Conservation (phyloP, 208 protist genomes). For the Leishmania tarentolae region DNA sequence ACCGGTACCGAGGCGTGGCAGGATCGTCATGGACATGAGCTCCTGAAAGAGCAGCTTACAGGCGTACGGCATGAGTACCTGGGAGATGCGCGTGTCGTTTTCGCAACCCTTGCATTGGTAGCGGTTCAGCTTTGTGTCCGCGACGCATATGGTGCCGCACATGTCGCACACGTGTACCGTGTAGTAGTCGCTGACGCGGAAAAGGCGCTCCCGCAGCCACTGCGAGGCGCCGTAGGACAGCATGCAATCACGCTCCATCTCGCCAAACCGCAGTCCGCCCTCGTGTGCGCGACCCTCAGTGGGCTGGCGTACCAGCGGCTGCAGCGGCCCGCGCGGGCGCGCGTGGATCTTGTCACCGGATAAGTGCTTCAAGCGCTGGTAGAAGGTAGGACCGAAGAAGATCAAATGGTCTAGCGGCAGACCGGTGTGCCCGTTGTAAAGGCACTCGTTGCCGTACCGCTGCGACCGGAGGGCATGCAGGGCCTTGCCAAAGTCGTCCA, state of each 20-base stretch:
- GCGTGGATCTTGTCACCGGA: constrained; percentile 99
- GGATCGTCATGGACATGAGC: constrained; percentile 98
- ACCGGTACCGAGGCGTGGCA: constrained; percentile 42
- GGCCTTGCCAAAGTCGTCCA: constrained; percentile 92
- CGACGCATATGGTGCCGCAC: constrained; percentile 88
- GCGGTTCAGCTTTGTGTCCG: constrained; percentile 55
- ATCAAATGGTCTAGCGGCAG: constrained; percentile 96
- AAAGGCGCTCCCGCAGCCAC: constrained; percentile 98
- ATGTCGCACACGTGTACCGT: constrained; percentile 94
- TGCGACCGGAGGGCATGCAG: constrained; percentile 94
- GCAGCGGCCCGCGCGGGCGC: constrained; percentile 90
- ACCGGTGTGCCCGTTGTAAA: constrained; percentile 97
- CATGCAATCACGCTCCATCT: constrained; percentile 99
- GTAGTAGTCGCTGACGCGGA: constrained; percentile 97
- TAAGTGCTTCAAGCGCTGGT: constrained; percentile 99
- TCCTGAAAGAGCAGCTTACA: constrained; percentile 99
- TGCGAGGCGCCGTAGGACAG: constrained; percentile 95
- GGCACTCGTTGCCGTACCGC: constrained; percentile 98
- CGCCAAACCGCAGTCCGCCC: constrained; percentile 99
- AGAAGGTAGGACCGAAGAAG: constrained; percentile 99
- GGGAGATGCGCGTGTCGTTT: constrained; percentile 92
- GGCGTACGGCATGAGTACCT: constrained; percentile 98
- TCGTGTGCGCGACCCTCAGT: constrained; percentile 97
- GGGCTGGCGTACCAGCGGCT: constrained; percentile 98
- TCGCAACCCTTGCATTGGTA: constrained; percentile 95